Percentiles rank a stretch among this genome's conserved stretches.
phyloP scores from a whole-genome alignment of 139 green algal genomes.

The Coelastrella sp. region DNA sequence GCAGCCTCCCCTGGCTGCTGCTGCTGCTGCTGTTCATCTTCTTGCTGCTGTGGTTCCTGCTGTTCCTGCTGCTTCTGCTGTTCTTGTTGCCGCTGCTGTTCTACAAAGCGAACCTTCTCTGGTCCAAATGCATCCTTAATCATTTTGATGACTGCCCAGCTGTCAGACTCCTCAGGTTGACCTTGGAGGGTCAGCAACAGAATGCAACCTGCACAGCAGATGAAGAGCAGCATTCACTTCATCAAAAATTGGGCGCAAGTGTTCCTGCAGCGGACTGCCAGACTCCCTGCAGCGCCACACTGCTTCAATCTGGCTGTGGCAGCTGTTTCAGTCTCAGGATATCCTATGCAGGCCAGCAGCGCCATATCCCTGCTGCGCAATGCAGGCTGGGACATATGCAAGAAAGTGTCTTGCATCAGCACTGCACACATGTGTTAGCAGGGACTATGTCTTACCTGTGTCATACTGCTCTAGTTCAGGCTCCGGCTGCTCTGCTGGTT shows the following conservation, averaged over 20 bases:
- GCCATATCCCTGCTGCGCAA: too few species aligned
- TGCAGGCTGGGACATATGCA: too few species aligned
- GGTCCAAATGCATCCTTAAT: slow-evolving; percentile 1
- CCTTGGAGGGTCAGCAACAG: neutral
- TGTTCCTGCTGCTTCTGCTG: neutral
- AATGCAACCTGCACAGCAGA: neutral
- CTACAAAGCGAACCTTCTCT: slow-evolving; percentile 23
- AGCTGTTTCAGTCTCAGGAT: too few species aligned
- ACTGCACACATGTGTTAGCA: neutral
- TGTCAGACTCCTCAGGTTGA: neutral
- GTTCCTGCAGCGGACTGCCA: too few species aligned
- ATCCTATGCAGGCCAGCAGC: too few species aligned
- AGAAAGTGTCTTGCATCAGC: too few species aligned
- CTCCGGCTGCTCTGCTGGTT: slow-evolving; percentile 10
- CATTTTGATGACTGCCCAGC: neutral
- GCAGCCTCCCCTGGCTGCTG: slow-evolving; percentile 4
- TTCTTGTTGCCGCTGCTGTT: slow-evolving; percentile 34
- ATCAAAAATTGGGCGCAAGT: neutral
- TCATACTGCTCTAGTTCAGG: slow-evolving; percentile 41
- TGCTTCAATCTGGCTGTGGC: too few species aligned
- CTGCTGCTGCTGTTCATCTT: neutral
- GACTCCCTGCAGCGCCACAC: too few species aligned
- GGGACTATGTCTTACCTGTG: neutral
- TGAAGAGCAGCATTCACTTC: neutral
- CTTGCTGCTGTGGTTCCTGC: neutral